Percentiles rank a stretch among this genome's conserved stretches.
Evolutionary conservation across 495 filamentous ascomycete genomes (phyloP).

Genomic region (Cetradonia linearis): DNA sequence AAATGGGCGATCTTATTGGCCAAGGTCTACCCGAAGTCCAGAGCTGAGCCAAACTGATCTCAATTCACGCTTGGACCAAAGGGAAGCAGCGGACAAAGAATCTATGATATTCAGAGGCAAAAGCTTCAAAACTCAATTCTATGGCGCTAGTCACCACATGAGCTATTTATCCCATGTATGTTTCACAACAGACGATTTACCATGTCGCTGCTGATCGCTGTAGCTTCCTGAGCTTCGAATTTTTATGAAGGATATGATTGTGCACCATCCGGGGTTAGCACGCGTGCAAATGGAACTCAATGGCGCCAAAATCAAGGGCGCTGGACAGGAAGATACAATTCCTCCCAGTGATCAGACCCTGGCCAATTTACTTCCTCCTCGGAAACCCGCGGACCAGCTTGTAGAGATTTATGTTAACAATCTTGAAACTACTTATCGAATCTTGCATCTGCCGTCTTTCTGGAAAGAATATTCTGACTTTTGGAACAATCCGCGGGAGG

Average conservation of each 20-base stretch:
- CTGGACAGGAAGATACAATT: slow-evolving; percentile 18
- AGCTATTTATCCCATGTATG: slow-evolving; percentile 40
- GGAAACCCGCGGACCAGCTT: slow-evolving; percentile 41
- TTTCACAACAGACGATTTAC: not conserved
- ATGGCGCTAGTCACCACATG: slow-evolving; percentile 39
- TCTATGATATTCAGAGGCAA: slow-evolving; percentile 39
- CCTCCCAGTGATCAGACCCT: slow-evolving; percentile 22
- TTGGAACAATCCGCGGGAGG: slow-evolving; percentile 34
- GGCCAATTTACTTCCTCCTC: slow-evolving; percentile 35
- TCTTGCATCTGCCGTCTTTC: slow-evolving; percentile 50
- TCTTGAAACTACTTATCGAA: slow-evolving; percentile 47
- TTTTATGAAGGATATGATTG: slow-evolving; percentile 36
- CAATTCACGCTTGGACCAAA: not conserved
- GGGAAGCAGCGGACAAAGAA: slow-evolving; percentile 17
- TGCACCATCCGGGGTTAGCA: slow-evolving; percentile 29
- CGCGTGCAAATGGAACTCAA: slow-evolving; percentile 37
- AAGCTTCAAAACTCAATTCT: slow-evolving; percentile 39
- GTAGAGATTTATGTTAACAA: slow-evolving; percentile 45
- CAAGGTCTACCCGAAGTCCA: slow-evolving; percentile 10
- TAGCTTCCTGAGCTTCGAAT: slow-evolving; percentile 39
- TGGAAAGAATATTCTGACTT: slow-evolving; percentile 42
- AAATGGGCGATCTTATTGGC: slow-evolving; percentile 3
- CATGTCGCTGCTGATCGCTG: slow-evolving; percentile 18
- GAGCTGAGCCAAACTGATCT: slow-evolving; percentile 6
- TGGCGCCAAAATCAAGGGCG: slow-evolving; percentile 31